Base-by-base conservation (phyloP, 2,329 filamentous ascomycete species). In the Septoria petroselini region DNA sequence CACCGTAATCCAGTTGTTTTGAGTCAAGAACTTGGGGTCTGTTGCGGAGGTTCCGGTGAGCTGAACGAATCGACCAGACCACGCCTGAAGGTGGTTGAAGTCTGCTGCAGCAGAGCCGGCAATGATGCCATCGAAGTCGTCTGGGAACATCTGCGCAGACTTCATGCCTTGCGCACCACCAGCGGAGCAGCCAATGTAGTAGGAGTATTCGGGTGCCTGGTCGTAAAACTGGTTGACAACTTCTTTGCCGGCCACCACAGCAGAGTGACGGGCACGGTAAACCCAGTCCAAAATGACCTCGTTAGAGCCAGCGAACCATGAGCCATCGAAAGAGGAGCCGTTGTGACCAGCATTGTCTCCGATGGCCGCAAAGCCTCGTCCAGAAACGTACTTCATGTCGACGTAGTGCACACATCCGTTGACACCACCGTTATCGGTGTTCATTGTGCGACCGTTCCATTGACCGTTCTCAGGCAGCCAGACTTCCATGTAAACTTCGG, bases 101-200 rank as follows among this genome's bases (percentile, higher is more conserved):
- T 72, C 70, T 41, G 72, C 59, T 15, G 71, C 72, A 15, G 74
- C 66, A 37, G 73, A 68, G 14, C 71, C 73, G 49, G 71, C 68
- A 18, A 76, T 68, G 42, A 76, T 71, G 30, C 74, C 74, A 48
- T 76, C 73, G 43, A 76, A 76, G 54, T 76, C 73, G 11, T 70
- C 61, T 1, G 73, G 74, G 52, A 68, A 76, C 38, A 69, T 63
- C 49, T 76, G 69, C 3, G 71, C 67, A 2, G 70, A 70, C 52
- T 73, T 73, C 47, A 75, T 63, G 29, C 73, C 74, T 57, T 76
- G 73, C n/a, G 70, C 67, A 15, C 74, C 74, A 50, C 74, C 74
- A n/a, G 71, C 71, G 1, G 73, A 75, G 61, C 74, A 76, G 17
- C 73, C 73, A 7, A 73, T 58, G 55, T 72, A 76, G 63, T 76